These are phyloP conservation scores for Novymonas esmeraldas DNA, from an alignment of 208 protist species.

Conservation along the genomic window DNA sequence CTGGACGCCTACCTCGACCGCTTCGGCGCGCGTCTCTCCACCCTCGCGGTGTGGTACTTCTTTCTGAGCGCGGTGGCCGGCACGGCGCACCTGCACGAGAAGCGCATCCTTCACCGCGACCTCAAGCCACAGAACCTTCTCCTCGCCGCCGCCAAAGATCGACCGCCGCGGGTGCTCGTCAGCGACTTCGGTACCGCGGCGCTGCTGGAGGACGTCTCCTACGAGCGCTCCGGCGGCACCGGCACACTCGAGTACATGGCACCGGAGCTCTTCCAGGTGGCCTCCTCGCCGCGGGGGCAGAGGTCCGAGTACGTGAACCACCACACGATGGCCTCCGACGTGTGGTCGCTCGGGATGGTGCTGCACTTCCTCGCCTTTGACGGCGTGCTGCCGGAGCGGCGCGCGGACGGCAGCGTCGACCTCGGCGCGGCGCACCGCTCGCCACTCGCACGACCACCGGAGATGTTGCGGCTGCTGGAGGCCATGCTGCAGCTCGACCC, in stretches of 20 bases:
- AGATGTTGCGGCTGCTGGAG: constrained; percentile 82
- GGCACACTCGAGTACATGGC: constrained; percentile 92
- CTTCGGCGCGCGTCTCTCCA: constrained; percentile 68
- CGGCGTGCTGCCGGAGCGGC: constrained; percentile 49
- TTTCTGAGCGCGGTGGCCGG: constrained; percentile 84
- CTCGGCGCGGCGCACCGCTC: constrained; percentile 40
- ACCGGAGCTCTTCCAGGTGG: constrained; percentile 83
- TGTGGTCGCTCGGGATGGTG: constrained; percentile 91
- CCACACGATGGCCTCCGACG: constrained; percentile 77
- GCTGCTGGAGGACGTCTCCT: constrained; percentile 55
- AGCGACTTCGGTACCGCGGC: constrained; percentile 89
- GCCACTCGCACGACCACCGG: constrained; percentile 60
- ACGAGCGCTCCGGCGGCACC: constrained; percentile 81
- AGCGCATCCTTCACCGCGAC: constrained; percentile 89
- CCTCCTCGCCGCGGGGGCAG: constrained; percentile 14
- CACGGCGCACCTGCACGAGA: constrained; percentile 77
- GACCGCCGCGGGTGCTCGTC: constrained; percentile 79
- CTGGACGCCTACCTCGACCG: constrained; percentile 83
- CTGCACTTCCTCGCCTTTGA: constrained; percentile 84
- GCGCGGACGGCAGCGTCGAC: constrained; percentile 49
- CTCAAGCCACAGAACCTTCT: constrained; percentile 91
- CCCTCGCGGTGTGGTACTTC: constrained; percentile 90
- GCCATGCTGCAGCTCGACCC: constrained; percentile 81
- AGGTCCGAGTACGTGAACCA: constrained; percentile 54
- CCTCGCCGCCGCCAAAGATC: constrained; percentile 48